Evolutionary conservation across 176 grass and related monocot genomes (phyloP), one percentile per base, ranked within the genome.

Genomic region (Aegilops umbellulata): DNA sequence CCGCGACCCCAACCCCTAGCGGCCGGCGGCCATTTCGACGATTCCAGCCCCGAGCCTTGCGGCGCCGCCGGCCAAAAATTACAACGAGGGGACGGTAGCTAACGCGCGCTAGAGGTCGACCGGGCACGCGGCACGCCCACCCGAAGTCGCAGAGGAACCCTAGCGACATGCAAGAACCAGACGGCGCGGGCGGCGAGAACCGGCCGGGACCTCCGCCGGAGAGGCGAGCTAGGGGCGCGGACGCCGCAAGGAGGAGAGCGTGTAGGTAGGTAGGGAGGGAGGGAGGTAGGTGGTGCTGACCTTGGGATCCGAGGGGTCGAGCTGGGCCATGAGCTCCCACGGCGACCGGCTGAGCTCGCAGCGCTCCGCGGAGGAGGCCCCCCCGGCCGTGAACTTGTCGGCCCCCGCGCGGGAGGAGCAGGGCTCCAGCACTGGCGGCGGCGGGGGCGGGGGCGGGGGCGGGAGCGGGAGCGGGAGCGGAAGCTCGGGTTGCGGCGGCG

Each of bases 311-410:
- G 82, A 70, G 47, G 85, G 13, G 60, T 82, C 63, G 46, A 84
- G 86, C 57, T 83, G 74, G 35, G 25, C 10, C 53, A 89, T 81
- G 11, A 86, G 79, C 63, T 94, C 92, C 92, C 92, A 94, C 0
- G 86, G 76, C 10, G 83, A 89, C 69, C 39, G 67, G 80, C 32
- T 89, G 44, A 91, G 76, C 84, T 84, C 75, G 34, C 65, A 89
- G 22, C 25, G 31, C 31, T 58, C 53, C 22, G 31, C 0, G 51
- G 76, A 78, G 11, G 53, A 58, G 76, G 7, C 0, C 46, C 14
- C 4, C 0, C 14, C 23, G 6, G 41, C 38, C 1, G 4, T 0
- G 27, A 65, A 6, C 53, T 20, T 4, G 19, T 0, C 0, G 2
- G 5, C 0, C 3, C 25, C 35, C 0, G 3, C 10, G n/a, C 11